A percentile compares a stretch with the other conserved stretches of the same genome.
These are phyloP conservation scores for Moricandia arvensis DNA, from an alignment of 345 rosid genomes.

Conservation along the genomic window DNA sequence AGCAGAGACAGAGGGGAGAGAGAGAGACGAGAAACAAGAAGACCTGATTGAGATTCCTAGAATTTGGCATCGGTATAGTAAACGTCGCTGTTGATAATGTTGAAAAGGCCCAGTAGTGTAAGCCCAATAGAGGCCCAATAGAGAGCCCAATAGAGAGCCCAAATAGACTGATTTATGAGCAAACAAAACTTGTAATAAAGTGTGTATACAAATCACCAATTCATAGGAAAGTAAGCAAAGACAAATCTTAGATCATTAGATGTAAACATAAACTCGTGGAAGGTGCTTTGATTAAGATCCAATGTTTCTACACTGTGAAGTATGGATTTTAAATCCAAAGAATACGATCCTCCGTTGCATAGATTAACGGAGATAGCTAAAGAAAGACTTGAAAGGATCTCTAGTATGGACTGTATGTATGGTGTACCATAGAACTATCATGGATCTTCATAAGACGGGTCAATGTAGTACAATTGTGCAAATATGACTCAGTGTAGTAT, in stretches of 20 bases:
- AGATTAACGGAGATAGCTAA: too few relatives aligned
- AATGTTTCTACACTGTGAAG: neutral
- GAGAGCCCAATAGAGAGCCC: constrained; percentile 42
- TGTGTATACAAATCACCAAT: neutral
- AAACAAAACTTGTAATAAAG: neutral
- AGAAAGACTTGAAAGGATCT: too few relatives aligned
- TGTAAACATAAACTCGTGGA: neutral
- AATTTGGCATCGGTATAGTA: constrained; percentile 19
- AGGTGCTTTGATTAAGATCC: neutral
- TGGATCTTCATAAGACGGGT: too few relatives aligned
- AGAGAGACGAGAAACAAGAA: neutral
- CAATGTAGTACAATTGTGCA: too few relatives aligned
- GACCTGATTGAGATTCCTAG: constrained; percentile 38
- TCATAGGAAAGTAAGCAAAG: neutral
- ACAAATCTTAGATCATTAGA: neutral
- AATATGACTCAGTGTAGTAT: too few relatives aligned
- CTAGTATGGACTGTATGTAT: too few relatives aligned
- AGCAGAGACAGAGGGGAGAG: neutral
- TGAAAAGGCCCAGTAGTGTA: constrained; percentile 37
- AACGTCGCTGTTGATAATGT: constrained; percentile 18
- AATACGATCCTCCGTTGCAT: neutral
- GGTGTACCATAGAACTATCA: too few relatives aligned
- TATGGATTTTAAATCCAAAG: neutral
- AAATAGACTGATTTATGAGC: constrained; percentile 1
- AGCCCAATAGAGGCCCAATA: constrained; percentile 45